Conservation (phyloP, 169 alveolate species). For the Plasmodium fragile region DNA sequence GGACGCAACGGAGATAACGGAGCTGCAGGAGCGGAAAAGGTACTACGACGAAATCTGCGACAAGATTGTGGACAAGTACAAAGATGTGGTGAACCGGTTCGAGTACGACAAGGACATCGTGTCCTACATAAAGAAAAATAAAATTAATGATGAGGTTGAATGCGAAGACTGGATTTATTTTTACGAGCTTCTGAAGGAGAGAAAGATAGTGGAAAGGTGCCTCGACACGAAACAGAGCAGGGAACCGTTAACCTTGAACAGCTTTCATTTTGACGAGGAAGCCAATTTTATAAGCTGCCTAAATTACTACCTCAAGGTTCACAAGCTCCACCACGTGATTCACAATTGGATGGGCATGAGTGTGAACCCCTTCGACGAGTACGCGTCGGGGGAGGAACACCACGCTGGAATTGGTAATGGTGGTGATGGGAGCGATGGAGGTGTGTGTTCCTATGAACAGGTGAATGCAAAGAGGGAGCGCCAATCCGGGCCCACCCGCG, state of each 20-base stretch:
- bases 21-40: conserved; percentile 21
- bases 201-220: conserved; percentile 57
- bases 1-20: background rate
- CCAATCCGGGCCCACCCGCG: background rate
- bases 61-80: conserved; percentile 65
- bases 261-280: conserved; percentile 71
- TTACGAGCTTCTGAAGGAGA: conserved; percentile 71
- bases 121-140: conserved; percentile 30
- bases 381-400: background rate
- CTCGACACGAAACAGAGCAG: conserved; percentile 7
- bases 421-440: background rate
- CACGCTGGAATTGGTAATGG: background rate
- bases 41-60: conserved; percentile 70
- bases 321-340: conserved; percentile 13
- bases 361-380: conserved; percentile 67
- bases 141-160: conserved; percentile 73
- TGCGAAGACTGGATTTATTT: conserved; percentile 76
- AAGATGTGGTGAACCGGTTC: conserved; percentile 56
- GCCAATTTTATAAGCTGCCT: conserved; percentile 71
- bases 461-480: background rate
- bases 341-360: conserved; percentile 79
- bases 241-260: conserved; percentile 17
- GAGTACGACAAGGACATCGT: conserved; percentile 75
- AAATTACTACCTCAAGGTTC: conserved; percentile 54
- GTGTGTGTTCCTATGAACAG: background rate